These are phyloP conservation scores for Malania oleifera DNA, from an alignment of 164 flowering plant genomes.

Conservation along the genomic window DNA sequence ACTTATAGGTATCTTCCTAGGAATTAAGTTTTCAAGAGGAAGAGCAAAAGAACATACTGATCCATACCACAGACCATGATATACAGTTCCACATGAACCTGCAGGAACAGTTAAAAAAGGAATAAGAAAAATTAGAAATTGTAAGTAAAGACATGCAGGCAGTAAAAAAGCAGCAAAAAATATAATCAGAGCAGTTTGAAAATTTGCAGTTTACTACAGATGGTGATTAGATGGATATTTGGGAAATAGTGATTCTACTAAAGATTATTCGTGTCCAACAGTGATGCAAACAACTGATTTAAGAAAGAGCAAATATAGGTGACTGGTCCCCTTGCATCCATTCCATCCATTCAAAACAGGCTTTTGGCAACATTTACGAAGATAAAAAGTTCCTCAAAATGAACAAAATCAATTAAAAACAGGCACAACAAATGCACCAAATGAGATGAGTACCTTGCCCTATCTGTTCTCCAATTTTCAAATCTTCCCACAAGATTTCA, in stretches of 20 bases:
- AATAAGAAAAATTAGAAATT: slow-evolving; percentile 7
- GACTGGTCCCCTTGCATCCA: neutral
- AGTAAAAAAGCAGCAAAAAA: neutral
- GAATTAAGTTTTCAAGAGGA: slow-evolving; percentile 11
- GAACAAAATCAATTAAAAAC: neutral
- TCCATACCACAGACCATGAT: slow-evolving; percentile 98
- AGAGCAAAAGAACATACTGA: slow-evolving; percentile 73
- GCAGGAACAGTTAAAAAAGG: slow-evolving; percentile 16
- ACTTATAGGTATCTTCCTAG: neutral
- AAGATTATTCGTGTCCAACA: no score
- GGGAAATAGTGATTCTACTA: no score
- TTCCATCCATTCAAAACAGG: neutral
- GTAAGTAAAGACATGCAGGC: neutral
- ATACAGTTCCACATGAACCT: slow-evolving; percentile 99
- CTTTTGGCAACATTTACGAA: neutral
- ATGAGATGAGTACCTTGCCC: slow-evolving; percentile 71
- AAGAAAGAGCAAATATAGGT: neutral
- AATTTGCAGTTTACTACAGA: no score
- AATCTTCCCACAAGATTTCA: slow-evolving; percentile 96
- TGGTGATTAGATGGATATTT: no score
- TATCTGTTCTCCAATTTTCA: slow-evolving; percentile 85
- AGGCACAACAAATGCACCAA: neutral
- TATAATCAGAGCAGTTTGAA: no score
- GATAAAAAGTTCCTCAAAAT: neutral
- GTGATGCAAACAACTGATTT: neutral